Conservation (phyloP, 192 early-diverging fungal species). For the Entomortierella chlamydospora region DNA sequence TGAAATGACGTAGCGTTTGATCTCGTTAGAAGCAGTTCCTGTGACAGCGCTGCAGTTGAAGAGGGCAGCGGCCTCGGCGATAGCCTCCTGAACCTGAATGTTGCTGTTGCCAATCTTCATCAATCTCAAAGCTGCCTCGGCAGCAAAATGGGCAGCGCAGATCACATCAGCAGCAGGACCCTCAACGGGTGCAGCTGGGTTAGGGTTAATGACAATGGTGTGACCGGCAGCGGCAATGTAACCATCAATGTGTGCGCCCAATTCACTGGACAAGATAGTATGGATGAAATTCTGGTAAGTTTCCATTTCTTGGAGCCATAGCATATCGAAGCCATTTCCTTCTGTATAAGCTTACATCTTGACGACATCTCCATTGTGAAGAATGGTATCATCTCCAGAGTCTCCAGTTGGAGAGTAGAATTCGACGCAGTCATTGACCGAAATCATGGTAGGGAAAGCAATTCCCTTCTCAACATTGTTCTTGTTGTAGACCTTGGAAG, state of each 20-base stretch:
- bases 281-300: not conserved
- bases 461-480: conserved; percentile 73
- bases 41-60: conserved; percentile 78
- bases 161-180: conserved; percentile 83
- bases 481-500: conserved; percentile 70
- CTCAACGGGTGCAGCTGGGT: conserved; percentile 66
- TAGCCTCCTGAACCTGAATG: conserved; percentile 67
- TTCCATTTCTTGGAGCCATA: no score
- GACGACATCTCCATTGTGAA: conserved; percentile 85
- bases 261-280: conserved; percentile 63
- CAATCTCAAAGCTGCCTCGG: conserved; percentile 85
- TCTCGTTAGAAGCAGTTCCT: conserved; percentile 73
- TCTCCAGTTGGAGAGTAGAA: conserved; percentile 79
- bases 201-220: conserved; percentile 78
- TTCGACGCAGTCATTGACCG: conserved; percentile 82
- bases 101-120: conserved; percentile 81
- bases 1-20: conserved; percentile 81
- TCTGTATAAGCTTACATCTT: conserved; percentile 72
- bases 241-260: conserved; percentile 94
- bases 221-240: conserved; percentile 87
- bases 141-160: conserved; percentile 83
- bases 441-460: conserved; percentile 88
- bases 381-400: conserved; percentile 64
- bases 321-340: no score
- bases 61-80: conserved; percentile 65